phyloP scores from a whole-genome alignment of 2,329 filamentous ascomycete species.

The Botrytis pseudocinerea region DNA sequence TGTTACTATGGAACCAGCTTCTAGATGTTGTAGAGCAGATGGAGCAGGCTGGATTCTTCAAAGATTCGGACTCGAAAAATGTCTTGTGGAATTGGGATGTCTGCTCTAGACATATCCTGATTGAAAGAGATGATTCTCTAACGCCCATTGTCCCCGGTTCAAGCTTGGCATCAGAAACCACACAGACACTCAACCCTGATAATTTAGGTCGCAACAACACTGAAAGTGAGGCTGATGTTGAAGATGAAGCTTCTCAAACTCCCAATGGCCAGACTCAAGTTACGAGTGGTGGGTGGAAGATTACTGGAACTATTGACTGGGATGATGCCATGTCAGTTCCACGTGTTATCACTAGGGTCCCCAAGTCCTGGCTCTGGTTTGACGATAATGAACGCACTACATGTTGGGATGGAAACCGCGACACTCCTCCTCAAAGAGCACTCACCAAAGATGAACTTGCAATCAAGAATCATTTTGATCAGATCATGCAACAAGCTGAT shows the following conservation, averaged over 20 bases:
- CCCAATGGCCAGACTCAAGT: not conserved
- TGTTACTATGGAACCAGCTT: not conserved
- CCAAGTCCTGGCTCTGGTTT: conserved; percentile 30
- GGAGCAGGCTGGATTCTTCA: conserved; percentile 23
- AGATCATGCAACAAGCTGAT: conserved; percentile 5
- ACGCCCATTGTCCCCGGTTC: not conserved
- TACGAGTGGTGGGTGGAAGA: not conserved
- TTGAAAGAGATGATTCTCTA: not conserved
- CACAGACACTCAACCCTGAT: not conserved
- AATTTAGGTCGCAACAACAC: accelerated
- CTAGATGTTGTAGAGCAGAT: conserved; percentile 25
- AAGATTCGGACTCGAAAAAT: not conserved
- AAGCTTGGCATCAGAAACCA: accelerated
- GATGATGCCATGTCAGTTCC: conserved; percentile 29
- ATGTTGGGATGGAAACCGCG: conserved; percentile 19
- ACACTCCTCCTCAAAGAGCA: conserved; percentile 12
- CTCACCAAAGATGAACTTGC: conserved; percentile 28
- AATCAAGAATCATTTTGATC: conserved; percentile 27
- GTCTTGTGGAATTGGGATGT: conserved; percentile 32
- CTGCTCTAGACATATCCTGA: conserved; percentile 24
- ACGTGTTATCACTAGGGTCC: conserved; percentile 24
- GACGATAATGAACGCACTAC: conserved; percentile 11
- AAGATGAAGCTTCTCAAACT: not conserved
- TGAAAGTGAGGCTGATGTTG: not conserved
- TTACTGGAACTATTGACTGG: conserved; percentile 32